Base-by-base conservation (phyloP, 208 protist species). In the Acanthamoeba triangularis region DNA sequence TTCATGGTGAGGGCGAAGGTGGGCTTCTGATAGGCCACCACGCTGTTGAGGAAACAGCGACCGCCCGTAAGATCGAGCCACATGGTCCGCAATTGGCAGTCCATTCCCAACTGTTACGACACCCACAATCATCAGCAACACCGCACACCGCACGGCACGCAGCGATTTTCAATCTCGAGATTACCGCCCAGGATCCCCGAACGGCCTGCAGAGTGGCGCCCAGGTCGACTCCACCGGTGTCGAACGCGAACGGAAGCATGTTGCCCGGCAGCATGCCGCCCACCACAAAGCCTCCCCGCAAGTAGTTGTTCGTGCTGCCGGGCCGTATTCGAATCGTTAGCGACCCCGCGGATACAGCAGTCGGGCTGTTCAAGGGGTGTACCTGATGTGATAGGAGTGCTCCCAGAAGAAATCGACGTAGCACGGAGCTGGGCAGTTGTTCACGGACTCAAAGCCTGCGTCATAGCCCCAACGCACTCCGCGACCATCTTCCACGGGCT, bases 381-480 rank as follows among this genome's bases (percentile, higher is more conserved):
- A 49, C 74, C 37, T 49, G 23, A 82, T 54, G 37, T 52, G 74
- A 49, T 52, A 49, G 8, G 74, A 82, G 0, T 23, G 23, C 14
- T 49, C 23, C 74, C 74, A 82, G 74, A 82, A 82, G 74, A 49
- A 82, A 23, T 82, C 74, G 35, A 82, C 16, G 41, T 49, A 82
- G 41, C 2, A 30, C 33, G n/a, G 8, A 10, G 37, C 10, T 0
- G 74, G 28, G 37, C 16, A 28, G 14, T 3, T n/a, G 41, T 82
- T 52, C 6, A 41, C 74, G 41, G n/a, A 1, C 6, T 30, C 74
- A 28, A 49, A 82, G 6, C 11, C 5, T 3, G 74, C 35, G 11
- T 82, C 74, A 16, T 49, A 49, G 74, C 37, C 20, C 74, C 74
- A 82, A 1, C 74, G 74, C 74, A 82, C 37, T 10, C 74, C 74